Evolutionary conservation across 2,329 filamentous ascomycete genomes (phyloP).

Genomic region (Sarocladiaceae sp.): DNA sequence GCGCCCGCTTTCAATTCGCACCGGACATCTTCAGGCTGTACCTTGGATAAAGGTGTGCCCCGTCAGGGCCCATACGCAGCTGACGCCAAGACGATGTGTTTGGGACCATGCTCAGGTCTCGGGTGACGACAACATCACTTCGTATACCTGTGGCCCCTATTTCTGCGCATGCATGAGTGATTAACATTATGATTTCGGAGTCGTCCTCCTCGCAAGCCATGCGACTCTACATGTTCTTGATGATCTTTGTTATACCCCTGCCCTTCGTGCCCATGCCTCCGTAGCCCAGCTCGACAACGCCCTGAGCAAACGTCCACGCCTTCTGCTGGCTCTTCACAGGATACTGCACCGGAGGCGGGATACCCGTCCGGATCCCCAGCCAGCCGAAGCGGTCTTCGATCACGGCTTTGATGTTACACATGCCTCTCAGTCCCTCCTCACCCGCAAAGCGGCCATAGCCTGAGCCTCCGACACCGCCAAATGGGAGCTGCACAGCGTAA

Average conservation of each 20-base stretch:
- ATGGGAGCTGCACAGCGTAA: constrained; percentile 91
- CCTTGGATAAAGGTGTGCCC: too few species aligned
- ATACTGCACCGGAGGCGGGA: constrained; percentile 76
- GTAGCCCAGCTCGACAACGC: constrained; percentile 57
- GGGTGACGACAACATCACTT: too few species aligned
- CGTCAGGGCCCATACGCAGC: too few species aligned
- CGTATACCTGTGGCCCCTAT: too few species aligned
- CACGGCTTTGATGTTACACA: constrained; percentile 85
- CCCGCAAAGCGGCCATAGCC: constrained; percentile 93
- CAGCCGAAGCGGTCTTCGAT: constrained; percentile 66
- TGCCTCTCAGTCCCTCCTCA: constrained; percentile 72
- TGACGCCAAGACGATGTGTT: too few species aligned
- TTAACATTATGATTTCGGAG: neutral
- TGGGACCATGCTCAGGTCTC: too few species aligned
- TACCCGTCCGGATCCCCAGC: constrained; percentile 63
- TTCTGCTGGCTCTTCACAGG: constrained; percentile 61
- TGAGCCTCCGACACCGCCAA: constrained; percentile 83
- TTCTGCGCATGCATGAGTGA: too few species aligned
- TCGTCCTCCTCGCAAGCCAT: too few species aligned
- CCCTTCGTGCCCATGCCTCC: constrained; percentile 33
- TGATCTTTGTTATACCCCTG: constrained; percentile 32
- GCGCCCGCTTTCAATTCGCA: too few species aligned
- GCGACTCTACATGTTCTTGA: constrained; percentile 33
- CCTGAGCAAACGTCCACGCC: constrained; percentile 60
- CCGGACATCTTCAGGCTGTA: too few species aligned